Conservation (phyloP, 2,329 filamentous ascomycete species). For the Seiridium unicorne region DNA sequence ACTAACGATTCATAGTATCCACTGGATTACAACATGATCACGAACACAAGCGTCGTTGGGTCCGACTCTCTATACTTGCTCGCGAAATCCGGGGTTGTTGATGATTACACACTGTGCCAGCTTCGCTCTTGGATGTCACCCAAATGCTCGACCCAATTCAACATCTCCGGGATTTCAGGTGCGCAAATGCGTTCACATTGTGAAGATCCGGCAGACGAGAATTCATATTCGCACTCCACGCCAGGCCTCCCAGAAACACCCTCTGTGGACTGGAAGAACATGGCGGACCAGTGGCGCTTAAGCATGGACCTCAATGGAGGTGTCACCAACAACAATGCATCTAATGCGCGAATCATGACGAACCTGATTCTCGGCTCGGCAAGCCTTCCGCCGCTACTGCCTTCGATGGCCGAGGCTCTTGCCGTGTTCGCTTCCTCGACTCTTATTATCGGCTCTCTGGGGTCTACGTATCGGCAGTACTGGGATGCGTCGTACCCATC, state of each 20-base stretch:
- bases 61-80: constrained; percentile 65
- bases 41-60: constrained; percentile 46
- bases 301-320: constrained; percentile 58
- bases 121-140: constrained; percentile 63
- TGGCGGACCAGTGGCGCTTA: constrained; percentile 53
- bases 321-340: constrained; percentile 51
- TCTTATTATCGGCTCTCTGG: constrained; percentile 57
- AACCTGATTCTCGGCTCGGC: constrained; percentile 46
- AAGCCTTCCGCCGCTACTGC: constrained; percentile 48
- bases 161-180: constrained; percentile 54
- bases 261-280: constrained; percentile 51
- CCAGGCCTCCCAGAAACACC: constrained; percentile 28
- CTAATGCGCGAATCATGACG: constrained; percentile 57
- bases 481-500: constrained; percentile 42
- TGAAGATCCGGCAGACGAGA: constrained; percentile 48
- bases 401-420: constrained; percentile 71
- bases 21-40: constrained; percentile 62
- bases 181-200: constrained; percentile 61
- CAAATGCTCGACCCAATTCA: constrained; percentile 64
- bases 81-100: constrained; percentile 39
- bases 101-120: constrained; percentile 66
- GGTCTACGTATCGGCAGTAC: constrained; percentile 59
- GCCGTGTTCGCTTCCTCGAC: constrained; percentile 69
- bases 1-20: constrained; percentile 43
- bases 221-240: constrained; percentile 53